Conservation (phyloP, 2,329 filamentous ascomycete genomes). For the Harringtonia aguacate region DNA sequence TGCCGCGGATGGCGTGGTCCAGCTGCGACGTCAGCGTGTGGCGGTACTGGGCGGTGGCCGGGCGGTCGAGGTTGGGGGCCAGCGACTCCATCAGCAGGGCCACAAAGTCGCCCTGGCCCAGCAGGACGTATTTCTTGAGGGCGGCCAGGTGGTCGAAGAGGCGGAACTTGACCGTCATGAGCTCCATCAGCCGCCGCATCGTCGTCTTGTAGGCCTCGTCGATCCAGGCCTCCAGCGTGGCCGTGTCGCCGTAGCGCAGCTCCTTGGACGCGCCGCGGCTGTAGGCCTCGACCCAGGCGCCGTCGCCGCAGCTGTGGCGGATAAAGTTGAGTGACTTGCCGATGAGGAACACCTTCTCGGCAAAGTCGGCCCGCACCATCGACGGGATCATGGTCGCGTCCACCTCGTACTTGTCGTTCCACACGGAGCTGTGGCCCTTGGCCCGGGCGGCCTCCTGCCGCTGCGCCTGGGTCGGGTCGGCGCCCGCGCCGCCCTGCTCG, state of each 20-base stretch:
- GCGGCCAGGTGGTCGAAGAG: slow-evolving; percentile 86
- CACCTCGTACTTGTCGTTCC: slow-evolving; percentile 95
- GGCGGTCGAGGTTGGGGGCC: slow-evolving; percentile 82
- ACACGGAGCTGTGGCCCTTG: slow-evolving; percentile 73
- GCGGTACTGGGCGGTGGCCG: slow-evolving; percentile 92
- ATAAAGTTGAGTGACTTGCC: slow-evolving; percentile 98
- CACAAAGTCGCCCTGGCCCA: slow-evolving; percentile 96
- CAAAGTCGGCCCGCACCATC: slow-evolving; percentile 88
- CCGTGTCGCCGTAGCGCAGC: slow-evolving; percentile 84
- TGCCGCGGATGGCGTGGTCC: slow-evolving; percentile 92
- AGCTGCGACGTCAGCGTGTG: slow-evolving; percentile 96
- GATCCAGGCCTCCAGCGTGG: slow-evolving; percentile 82
- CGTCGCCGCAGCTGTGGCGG: slow-evolving; percentile 86
- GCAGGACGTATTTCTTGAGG: slow-evolving; percentile 85
- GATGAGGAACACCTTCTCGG: slow-evolving; percentile 92
- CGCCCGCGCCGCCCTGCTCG: slow-evolving; percentile 54
- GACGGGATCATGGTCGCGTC: slow-evolving; percentile 79
- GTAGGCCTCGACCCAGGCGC: slow-evolving; percentile 90
- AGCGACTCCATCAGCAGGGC: slow-evolving; percentile 94
- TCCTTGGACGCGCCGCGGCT: slow-evolving; percentile 89
- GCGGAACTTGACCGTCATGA: slow-evolving; percentile 94
- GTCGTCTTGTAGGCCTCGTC: slow-evolving; percentile 97
- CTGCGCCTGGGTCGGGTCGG: slow-evolving; percentile 20
- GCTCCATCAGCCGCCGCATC: slow-evolving; percentile 84
- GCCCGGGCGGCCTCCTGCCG: slow-evolving; percentile 28